Evolutionary conservation across 768 basidiomycete species (phyloP), one percentile per base, ranked within the genome.

Genomic region (Trichaptum fuscoviolaceum): DNA sequence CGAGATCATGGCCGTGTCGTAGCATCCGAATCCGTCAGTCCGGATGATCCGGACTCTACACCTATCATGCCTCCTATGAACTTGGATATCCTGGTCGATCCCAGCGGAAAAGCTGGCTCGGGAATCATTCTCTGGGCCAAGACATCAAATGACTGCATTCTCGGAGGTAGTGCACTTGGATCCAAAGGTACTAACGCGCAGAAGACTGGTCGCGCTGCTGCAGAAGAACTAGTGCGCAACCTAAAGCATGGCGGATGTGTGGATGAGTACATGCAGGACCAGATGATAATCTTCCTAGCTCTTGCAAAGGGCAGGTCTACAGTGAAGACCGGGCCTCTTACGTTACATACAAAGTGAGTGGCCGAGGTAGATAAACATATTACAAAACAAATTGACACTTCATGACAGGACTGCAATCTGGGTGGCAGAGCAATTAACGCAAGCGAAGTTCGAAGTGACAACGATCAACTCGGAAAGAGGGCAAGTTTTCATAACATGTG

Each of bases 61-160:
- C 59, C 25, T 61, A 20, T 20, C 9, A 4, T 52, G 10, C 42
- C 42, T 52, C 10, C 3, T 52, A 52, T 52, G 20, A 34, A 61
- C 15, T 7, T 61, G 3, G 59, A 61, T 34, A 12, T 61, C 25
- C 15, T 61, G 24, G 15, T 9, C 10, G 24, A 61, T 23, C 25
- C 59, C 15, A 61, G 30, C 8, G 59, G 30, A 57, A 69, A 59
- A 25, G 59, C 59, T 3, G 91, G 91, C 1, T 88, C 87, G 42
- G 90, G 91, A 0, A 85, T 92, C 65, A 79, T 91, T 1, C 74
- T 92, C 17, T 91, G 89, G 88, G 91, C 90, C 0, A 87, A 91
- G 75, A 83, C 91, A 25, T 84, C 84, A 42, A 80, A 79, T 17
- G 90, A 89, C 0, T 90, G 89, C 60, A 73, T 87, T 34, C 79